Base-by-base conservation (phyloP, 148 eudicot genomes). In the Persicaria maculosa region DNA sequence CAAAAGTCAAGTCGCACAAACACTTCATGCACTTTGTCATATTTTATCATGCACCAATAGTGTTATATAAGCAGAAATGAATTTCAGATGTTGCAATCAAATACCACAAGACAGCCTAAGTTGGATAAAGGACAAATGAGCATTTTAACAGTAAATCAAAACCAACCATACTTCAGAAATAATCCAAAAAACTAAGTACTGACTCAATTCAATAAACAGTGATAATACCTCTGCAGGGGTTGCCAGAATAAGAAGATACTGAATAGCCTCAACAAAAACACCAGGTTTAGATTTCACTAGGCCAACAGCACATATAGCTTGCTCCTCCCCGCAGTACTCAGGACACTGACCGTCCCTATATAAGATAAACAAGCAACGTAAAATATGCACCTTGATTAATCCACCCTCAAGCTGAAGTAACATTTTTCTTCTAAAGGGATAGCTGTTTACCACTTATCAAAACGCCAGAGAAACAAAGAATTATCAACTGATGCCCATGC, bases 401-500 rank as follows among this genome's bases (percentile, higher is more conserved):
- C 73, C 12, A 71, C 73, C 40, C 73, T 70, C 36, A 71, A n/a
- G 73, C 53, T 9, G 40, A 16, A n/a, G n/a, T 17, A 9, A 45
- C 5, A 47, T 46, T 17, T 31, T 65, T 65, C 70, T 36, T 65
- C 70, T 65, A 19, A 25, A 48, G 22, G 25, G n/a, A 47, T 44
- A 71, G 73, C 9, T 17, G 14, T 45, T 84, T 70, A 95, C 99
- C 97, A 90, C 79, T 92, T 92, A 80, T 95, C 97, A 84, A 95
- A 95, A 52, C 99, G 92, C 99, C 99, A 95, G 54, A 95, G 82
- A 85, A 95, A 95, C 47, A 95, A 81, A 50, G 99, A 85, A 76
- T 90, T 90, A 81, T 95, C 99, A n/a, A 95, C 97, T 20, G 97
- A 90, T 72, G 99, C 99, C 99, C 99, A 95, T 59, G 97, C 97